Conservation (phyloP, 2,329 filamentous ascomycete genomes). For the Chaetomium sp. region DNA sequence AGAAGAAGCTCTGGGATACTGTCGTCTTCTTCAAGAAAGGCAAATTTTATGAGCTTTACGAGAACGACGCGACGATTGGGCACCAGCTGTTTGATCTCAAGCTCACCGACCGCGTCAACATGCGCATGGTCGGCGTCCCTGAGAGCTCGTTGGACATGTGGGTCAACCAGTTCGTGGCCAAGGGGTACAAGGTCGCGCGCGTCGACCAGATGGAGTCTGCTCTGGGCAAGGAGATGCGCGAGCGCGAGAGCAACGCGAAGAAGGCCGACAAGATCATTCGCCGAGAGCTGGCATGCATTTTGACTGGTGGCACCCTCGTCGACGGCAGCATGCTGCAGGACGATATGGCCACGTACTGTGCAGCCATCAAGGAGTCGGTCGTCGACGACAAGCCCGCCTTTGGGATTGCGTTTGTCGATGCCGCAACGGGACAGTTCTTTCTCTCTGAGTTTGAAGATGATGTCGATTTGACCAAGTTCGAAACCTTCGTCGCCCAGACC, state of each 20-base stretch:
- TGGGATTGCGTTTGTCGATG: slow-evolving; percentile 91
- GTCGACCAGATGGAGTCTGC: slow-evolving; percentile 98
- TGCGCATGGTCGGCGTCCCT: slow-evolving; percentile 98
- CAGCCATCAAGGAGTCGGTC: slow-evolving; percentile 84
- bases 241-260: slow-evolving; percentile 70
- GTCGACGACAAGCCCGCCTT: slow-evolving; percentile 77
- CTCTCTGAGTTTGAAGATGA: slow-evolving; percentile 93
- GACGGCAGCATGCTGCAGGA: slow-evolving; percentile 97
- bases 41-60: slow-evolving; percentile 98
- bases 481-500: slow-evolving; percentile 93
- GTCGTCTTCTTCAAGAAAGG: slow-evolving; percentile 99
- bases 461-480: slow-evolving; percentile 90
- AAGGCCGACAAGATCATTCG: slow-evolving; percentile 93
- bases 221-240: slow-evolving; percentile 97
- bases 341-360: slow-evolving; percentile 95
- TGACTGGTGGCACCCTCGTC: slow-evolving; percentile 90
- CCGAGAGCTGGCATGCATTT: slow-evolving; percentile 84
- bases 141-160: slow-evolving; percentile 94
- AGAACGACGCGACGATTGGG: slow-evolving; percentile 94
- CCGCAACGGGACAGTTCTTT: slow-evolving; percentile 92
- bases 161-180: slow-evolving; percentile 98
- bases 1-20: slow-evolving; percentile 95
- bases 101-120: slow-evolving; percentile 96
- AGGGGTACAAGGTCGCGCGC: slow-evolving; percentile 94
- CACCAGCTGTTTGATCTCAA: slow-evolving; percentile 97